Conservation (phyloP, 257 asterid species). For the Galeopsis tetrahit region DNA sequence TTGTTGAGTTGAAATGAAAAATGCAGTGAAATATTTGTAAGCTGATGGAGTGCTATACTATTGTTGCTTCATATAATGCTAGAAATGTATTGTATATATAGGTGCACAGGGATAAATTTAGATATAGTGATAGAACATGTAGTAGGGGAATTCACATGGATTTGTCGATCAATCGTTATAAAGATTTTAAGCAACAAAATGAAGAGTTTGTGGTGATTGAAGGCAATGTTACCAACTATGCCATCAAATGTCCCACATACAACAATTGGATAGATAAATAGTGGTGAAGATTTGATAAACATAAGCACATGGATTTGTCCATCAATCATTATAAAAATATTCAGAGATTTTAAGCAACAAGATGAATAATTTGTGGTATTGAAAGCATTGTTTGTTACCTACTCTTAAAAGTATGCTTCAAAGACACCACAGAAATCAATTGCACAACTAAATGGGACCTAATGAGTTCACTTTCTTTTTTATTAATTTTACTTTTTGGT, state of each 20-base stretch:
- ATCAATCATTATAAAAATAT: not conserved
- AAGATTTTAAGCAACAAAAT: not conserved
- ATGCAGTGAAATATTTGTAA: not conserved
- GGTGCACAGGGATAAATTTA: not conserved
- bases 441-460: not conserved
- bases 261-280: not conserved
- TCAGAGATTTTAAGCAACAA: not conserved
- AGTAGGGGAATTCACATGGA: too few species aligned
- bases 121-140: too few species aligned
- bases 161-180: conserved; percentile 15
- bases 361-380: not conserved
- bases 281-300: conserved; percentile 18
- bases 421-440: not conserved
- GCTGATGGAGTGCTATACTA: too few species aligned
- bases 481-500: too few species aligned
- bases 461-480: not conserved
- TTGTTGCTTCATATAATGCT: too few species aligned
- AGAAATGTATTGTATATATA: not conserved
- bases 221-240: conserved; percentile 14
- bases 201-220: not conserved
- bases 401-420: conserved; percentile 6
- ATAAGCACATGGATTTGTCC: conserved; percentile 41
- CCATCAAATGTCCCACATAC: too few species aligned
- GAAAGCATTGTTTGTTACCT: conserved; percentile 4
- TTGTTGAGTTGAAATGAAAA: not conserved